Percentiles rank a stretch among this genome's conserved stretches.
These are phyloP conservation scores for Ettlia oleoabundans DNA, from an alignment of 139 green algal species.

Conservation along the genomic window DNA sequence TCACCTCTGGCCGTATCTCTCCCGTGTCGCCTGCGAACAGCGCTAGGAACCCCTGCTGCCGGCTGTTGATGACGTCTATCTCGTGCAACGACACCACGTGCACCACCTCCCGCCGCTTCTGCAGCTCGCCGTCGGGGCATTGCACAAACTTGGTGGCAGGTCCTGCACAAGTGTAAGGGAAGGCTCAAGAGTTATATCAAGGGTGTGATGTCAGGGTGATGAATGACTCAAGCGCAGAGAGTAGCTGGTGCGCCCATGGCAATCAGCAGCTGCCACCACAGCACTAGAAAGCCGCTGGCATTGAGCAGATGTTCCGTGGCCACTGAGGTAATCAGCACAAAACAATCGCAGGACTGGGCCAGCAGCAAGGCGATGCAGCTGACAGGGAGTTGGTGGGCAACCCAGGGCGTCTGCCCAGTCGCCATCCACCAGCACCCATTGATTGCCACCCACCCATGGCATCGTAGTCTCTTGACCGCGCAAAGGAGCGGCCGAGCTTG, in stretches of 20 bases:
- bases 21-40: slow-evolving; percentile 98
- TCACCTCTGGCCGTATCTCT: slow-evolving; percentile 96
- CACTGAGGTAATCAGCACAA: too few relatives aligned
- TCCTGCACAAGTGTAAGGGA: slow-evolving; percentile 51
- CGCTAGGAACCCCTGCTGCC: slow-evolving; percentile 96
- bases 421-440: background rate
- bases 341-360: too few relatives aligned
- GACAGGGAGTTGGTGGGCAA: too few relatives aligned
- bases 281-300: too few relatives aligned
- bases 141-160: slow-evolving; percentile 96
- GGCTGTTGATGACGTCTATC: slow-evolving; percentile 97
- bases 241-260: too few relatives aligned
- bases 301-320: too few relatives aligned
- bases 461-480: slow-evolving; percentile 95
- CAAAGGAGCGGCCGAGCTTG: slow-evolving; percentile 94
- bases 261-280: too few relatives aligned
- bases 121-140: slow-evolving; percentile 97
- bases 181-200: background rate
- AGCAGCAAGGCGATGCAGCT: too few relatives aligned
- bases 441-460: slow-evolving; percentile 80
- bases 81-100: slow-evolving; percentile 97
- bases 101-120: slow-evolving; percentile 97
- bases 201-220: too few relatives aligned
- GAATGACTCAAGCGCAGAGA: too few relatives aligned
- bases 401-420: too few relatives aligned